A percentile compares a stretch with the other conserved stretches of the same genome.
Conservation (phyloP, 1,139 yeast species). For the Candida glucosophila region DNA sequence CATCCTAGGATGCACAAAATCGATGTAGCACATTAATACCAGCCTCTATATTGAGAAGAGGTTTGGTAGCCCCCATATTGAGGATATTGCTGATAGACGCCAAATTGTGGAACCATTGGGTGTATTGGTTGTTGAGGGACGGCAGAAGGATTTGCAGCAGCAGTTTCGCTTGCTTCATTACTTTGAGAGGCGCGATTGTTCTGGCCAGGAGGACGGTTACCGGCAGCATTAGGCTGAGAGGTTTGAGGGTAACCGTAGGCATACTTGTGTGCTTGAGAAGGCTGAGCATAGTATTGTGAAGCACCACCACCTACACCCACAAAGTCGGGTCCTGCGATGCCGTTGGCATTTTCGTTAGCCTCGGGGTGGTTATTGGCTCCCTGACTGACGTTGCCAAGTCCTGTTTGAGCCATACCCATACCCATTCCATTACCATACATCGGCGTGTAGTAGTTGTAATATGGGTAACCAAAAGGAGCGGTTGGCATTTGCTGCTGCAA, state of each 20-base stretch:
- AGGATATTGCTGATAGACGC: constrained; percentile 43
- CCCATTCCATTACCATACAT: constrained; percentile 35
- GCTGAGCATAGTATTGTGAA: constrained; percentile 26
- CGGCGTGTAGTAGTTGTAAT: constrained; percentile 37
- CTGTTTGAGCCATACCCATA: constrained; percentile 13
- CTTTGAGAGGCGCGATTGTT: constrained; percentile 5
- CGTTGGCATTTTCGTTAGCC: constrained; percentile 11
- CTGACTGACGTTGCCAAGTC: constrained; percentile 14
- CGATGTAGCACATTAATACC: no score
- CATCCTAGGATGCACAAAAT: no score
- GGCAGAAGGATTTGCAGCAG: constrained; percentile 5
- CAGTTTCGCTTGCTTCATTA: constrained; percentile 6
- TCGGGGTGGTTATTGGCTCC: constrained; percentile 11
- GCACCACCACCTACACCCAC: constrained; percentile 13
- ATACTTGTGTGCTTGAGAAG: constrained; percentile 29
- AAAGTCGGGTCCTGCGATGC: constrained; percentile 9
- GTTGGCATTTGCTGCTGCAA: constrained; percentile 13
- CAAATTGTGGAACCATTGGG: constrained; percentile 35
- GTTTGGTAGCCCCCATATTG: constrained; percentile 42
- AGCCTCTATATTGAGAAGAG: constrained; percentile 31
- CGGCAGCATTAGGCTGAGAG: constrained; percentile 15
- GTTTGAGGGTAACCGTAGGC: constrained; percentile 31
- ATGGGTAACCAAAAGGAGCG: constrained; percentile 39
- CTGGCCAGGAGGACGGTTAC: constrained; percentile 4
- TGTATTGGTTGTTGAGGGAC: constrained; percentile 23